Evolutionary conservation across 257 asterid genomes (phyloP), one percentile per base, ranked within the genome.

Genomic region (Capsicum pubescens): DNA sequence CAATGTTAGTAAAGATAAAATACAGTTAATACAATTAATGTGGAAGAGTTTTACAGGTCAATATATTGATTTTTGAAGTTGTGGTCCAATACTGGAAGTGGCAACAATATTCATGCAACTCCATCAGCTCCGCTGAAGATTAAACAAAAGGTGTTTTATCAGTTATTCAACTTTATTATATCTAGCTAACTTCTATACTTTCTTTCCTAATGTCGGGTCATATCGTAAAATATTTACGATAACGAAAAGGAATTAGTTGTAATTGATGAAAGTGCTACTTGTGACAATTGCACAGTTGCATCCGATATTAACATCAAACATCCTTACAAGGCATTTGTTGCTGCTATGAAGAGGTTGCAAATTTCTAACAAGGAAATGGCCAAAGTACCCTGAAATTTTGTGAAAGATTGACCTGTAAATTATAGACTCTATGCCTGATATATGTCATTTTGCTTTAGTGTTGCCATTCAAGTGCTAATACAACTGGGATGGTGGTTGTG

Each of bases 261-360:
- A 81, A 59, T 82, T 42, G 93, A 90, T 59, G 96, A 92, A 86
- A 82, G 89, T 92, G 85, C 42, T 90, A 79, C 86, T 92, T 88
- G 91, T 83, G 83, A 26, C 32, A 26, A 26, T 26, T 26, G 32
- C 32, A 91, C 91, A 5, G 84, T 91, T 80, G 92, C 91, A 50
- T 92, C 90, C 87, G 96, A 92, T 88, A 91, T 92, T 84, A 92
- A 87, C 61, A 84, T 91, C 44, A 91, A 92, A 68, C 92, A 89
- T 78, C 94, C 94, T 56, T 91, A 92, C 90, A 92, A 91, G 88
- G 89, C 92, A 44, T 90, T 92, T 61, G 90, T 91, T 86, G 86
- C 88, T 32, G 93, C 91, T 67, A 82, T 91, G 48, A 92, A 90
- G 90, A 86, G 78, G 84, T 78, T 91, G 86, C 88, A 84, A 83